Evolutionary conservation across 371 early-diverging fungal genomes (phyloP).

Genomic region (Choanephora cucurbitarum): DNA sequence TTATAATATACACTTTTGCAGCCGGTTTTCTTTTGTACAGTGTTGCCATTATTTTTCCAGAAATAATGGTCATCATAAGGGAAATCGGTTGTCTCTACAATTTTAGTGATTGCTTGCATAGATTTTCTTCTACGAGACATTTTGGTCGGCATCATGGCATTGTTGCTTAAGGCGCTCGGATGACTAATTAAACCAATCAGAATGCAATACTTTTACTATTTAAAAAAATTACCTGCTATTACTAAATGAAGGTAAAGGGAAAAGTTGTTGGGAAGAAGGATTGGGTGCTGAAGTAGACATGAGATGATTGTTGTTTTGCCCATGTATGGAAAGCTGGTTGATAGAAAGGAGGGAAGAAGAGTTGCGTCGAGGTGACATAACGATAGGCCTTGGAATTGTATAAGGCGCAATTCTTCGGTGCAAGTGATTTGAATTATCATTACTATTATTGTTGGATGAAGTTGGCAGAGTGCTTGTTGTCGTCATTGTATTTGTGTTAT

Average conservation of each 20-base stretch:
- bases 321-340: conserved; percentile 7
- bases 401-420: conserved; percentile 22
- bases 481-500: conserved; percentile 12
- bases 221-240: background rate
- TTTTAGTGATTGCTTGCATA: conserved; percentile 29
- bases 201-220: no score
- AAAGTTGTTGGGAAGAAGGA: conserved; percentile 5
- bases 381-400: conserved; percentile 15
- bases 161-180: conserved; percentile 1
- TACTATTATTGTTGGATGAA: conserved; percentile 5
- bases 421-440: no score
- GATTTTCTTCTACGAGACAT: conserved; percentile 24
- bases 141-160: conserved; percentile 4
- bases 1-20: conserved; percentile 28
- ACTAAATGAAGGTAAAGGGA: conserved; percentile 5
- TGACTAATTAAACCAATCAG: background rate
- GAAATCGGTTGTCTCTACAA: conserved; percentile 21
- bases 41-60: conserved; percentile 31
- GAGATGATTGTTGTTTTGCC: background rate
- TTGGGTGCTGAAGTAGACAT: conserved; percentile 7
- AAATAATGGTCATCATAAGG: conserved; percentile 26
- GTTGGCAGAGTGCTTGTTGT: background rate
- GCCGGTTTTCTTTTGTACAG: conserved; percentile 29
- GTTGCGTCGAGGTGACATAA: conserved; percentile 10
- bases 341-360: conserved; percentile 12